Conservation (phyloP, 495 filamentous ascomycete species). For the Cenococcum geophilum region DNA sequence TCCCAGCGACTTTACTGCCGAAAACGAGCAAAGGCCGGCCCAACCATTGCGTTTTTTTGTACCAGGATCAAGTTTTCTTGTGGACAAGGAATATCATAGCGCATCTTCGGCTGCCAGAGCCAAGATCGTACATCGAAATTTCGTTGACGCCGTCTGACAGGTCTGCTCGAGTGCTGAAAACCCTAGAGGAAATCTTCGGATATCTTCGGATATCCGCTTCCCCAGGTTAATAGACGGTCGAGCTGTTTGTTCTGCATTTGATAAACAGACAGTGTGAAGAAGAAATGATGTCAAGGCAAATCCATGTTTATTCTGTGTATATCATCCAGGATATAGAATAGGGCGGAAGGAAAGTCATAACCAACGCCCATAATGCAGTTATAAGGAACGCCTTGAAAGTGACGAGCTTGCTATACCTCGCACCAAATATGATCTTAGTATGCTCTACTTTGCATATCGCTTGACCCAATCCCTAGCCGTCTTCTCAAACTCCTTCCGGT, state of each 20-base stretch:
- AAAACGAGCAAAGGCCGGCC: background rate
- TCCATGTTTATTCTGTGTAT: background rate
- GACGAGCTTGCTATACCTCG: background rate
- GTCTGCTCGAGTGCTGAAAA: too few relatives aligned
- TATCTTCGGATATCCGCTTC: background rate
- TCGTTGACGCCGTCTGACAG: background rate
- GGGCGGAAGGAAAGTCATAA: background rate
- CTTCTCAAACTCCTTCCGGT: constrained; percentile 72
- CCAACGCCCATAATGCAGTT: background rate
- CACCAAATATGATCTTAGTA: background rate
- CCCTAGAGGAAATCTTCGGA: background rate
- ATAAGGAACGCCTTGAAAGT: background rate
- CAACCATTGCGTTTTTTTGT: background rate
- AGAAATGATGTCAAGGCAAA: too few relatives aligned
- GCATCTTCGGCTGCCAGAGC: background rate
- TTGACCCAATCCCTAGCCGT: constrained; percentile 74
- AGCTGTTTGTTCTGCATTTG: too few relatives aligned
- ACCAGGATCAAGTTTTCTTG: background rate
- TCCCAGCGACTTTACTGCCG: background rate
- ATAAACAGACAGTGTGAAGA: too few relatives aligned
- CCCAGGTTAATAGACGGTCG: too few relatives aligned
- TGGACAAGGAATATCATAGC: background rate
- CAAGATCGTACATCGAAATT: background rate
- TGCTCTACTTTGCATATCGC: constrained; percentile 55
- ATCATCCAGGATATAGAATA: background rate